These are phyloP conservation scores for Pterulicium gracile DNA, from an alignment of 1,284 basidiomycete genomes.

Conservation along the genomic window DNA sequence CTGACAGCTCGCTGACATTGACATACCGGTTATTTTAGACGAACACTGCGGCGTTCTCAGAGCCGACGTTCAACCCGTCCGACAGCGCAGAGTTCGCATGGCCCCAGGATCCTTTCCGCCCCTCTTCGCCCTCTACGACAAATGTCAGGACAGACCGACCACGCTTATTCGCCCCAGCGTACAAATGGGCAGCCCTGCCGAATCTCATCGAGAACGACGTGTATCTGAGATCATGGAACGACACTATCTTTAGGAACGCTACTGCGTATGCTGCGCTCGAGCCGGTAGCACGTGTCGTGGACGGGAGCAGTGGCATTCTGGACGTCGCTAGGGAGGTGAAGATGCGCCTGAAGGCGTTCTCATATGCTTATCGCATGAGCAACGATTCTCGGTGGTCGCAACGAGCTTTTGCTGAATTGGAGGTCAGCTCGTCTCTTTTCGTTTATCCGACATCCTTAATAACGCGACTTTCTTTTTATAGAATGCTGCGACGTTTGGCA, in stretches of 20 bases:
- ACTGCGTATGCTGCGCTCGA: conserved; percentile 51
- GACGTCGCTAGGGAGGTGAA: conserved; percentile 90
- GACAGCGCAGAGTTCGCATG: conserved; percentile 45
- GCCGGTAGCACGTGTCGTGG: conserved; percentile 63
- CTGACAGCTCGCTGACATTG: too few species aligned
- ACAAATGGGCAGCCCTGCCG: conserved; percentile 86
- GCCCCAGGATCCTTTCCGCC: conserved; percentile 68
- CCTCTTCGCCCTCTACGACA: conserved; percentile 47
- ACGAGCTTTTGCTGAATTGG: conserved; percentile 75
- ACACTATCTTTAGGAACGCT: conserved; percentile 87
- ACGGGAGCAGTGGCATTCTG: conserved; percentile 86
- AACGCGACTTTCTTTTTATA: conserved; percentile 11
- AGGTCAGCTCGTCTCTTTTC: conserved; percentile 31
- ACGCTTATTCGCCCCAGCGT: conserved; percentile 82
- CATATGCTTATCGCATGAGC: conserved; percentile 85
- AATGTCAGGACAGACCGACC: conserved; percentile 73
- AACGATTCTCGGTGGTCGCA: conserved; percentile 86
- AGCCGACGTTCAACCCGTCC: conserved; percentile 59
- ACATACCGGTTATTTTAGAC: conserved; percentile 55
- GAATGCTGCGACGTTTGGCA: conserved; percentile 38
- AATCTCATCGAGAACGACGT: conserved; percentile 75
- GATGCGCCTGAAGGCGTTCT: conserved; percentile 84
- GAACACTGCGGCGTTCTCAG: conserved; percentile 64
- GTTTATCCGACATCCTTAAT: background rate
- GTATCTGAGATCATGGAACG: conserved; percentile 86